phyloP scores from a whole-genome alignment of 305 asterid species.

The Fraxinus floribunda region DNA sequence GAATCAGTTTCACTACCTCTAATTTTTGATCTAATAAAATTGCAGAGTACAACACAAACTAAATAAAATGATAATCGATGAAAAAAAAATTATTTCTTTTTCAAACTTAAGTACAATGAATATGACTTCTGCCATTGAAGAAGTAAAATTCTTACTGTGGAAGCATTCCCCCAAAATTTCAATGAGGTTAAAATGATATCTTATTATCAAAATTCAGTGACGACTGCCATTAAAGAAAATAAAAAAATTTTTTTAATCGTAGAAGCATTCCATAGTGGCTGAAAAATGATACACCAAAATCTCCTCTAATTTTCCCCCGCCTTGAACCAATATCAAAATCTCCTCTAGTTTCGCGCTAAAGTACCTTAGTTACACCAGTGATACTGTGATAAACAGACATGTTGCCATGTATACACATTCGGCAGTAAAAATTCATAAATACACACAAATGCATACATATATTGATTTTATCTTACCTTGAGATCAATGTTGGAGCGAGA shows the following conservation, averaged over 20 bases:
- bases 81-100: no score
- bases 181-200: neutral
- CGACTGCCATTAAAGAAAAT: neutral
- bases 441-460: neutral
- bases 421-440: neutral
- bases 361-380: neutral
- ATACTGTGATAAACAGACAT: neutral
- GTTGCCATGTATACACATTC: neutral
- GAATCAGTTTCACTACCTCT: neutral
- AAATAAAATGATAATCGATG: neutral
- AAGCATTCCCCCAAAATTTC: neutral
- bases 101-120: neutral
- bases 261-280: neutral
- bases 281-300: neutral
- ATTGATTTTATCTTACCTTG: constrained; percentile 44
- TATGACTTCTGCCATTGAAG: neutral
- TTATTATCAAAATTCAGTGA: no score
- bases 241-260: no score
- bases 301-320: neutral
- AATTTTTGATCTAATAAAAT: neutral
- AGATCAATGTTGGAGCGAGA: constrained; percentile 95
- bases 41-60: neutral
- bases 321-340: no score
- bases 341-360: no score
- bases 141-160: neutral